phyloP scores from a whole-genome alignment of 345 rosid genomes.

The Clarkia xantiana region DNA sequence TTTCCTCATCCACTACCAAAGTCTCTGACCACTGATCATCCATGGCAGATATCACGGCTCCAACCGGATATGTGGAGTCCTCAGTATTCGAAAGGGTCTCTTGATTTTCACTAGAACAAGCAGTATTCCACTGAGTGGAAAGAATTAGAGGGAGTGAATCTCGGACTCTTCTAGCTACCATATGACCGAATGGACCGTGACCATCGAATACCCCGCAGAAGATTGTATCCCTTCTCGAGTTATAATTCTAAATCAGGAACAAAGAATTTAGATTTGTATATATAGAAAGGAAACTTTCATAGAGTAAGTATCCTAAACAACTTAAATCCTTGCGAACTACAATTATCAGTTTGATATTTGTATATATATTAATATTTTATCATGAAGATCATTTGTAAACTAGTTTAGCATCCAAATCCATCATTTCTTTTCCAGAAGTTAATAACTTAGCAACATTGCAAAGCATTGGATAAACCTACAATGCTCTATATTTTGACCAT shows the following conservation, averaged over 20 bases:
- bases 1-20: slow-evolving; percentile 27
- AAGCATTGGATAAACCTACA: too few species aligned
- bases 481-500: background rate
- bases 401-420: too few species aligned
- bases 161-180: slow-evolving; percentile 81
- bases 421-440: too few species aligned
- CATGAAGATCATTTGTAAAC: too few species aligned
- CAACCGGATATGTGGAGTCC: slow-evolving; percentile 24
- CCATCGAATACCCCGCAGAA: slow-evolving; percentile 97
- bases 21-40: slow-evolving; percentile 59
- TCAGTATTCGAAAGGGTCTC: slow-evolving; percentile 12
- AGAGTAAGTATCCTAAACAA: too few species aligned
- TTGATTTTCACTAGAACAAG: slow-evolving; percentile 19
- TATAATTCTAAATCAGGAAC: slow-evolving; percentile 36
- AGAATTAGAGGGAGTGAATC: slow-evolving; percentile 66
- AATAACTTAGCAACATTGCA: too few species aligned
- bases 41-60: slow-evolving; percentile 27
- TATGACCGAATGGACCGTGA: slow-evolving; percentile 93
- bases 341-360: too few species aligned
- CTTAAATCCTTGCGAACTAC: too few species aligned
- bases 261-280: background rate
- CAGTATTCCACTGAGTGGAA: slow-evolving; percentile 39
- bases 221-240: slow-evolving; percentile 46
- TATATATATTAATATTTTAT: too few species aligned
- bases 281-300: too few species aligned